Percentiles rank a stretch among this genome's conserved stretches.
Evolutionary conservation across 306 rosid species (phyloP).

Genomic region (Lathyrus tuberosus): DNA sequence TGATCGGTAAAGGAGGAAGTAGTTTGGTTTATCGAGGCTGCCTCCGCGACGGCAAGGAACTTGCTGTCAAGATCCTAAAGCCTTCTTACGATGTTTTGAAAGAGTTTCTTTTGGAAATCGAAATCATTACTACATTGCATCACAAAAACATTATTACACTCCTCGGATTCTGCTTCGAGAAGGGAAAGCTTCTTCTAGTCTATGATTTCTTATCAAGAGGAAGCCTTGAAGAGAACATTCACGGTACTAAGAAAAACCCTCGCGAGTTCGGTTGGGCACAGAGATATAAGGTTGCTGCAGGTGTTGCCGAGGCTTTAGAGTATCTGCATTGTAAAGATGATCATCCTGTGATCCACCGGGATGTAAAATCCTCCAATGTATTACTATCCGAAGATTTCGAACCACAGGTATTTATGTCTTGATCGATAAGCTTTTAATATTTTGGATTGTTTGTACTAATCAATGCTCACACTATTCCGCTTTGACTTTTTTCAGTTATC

Average conservation of each 20-base stretch:
- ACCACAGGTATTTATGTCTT: conserved; percentile 67
- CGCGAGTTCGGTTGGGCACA: conserved; percentile 76
- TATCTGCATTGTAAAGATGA: conserved; percentile 68
- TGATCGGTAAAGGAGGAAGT: conserved; percentile 94
- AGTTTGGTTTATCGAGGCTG: conserved; percentile 89
- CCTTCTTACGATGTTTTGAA: conserved; percentile 77
- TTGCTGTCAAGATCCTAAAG: conserved; percentile 89
- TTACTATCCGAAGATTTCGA: conserved; percentile 87
- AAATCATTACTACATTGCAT: conserved; percentile 76
- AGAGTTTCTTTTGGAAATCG: conserved; percentile 85
- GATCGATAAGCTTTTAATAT: conserved; percentile 5
- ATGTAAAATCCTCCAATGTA: conserved; percentile 87
- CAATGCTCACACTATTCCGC: conserved; percentile 29
- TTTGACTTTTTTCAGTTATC: conserved; percentile 67
- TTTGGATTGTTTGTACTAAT: conserved; percentile 16
- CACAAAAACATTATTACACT: conserved; percentile 91
- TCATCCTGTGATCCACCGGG: conserved; percentile 84
- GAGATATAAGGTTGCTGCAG: conserved; percentile 88
- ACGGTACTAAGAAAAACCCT: conserved; percentile 76
- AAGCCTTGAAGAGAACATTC: conserved; percentile 96
- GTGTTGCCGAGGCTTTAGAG: conserved; percentile 90
- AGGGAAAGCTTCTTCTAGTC: conserved; percentile 78
- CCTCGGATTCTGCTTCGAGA: conserved; percentile 90
- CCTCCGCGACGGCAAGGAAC: conserved; percentile 87
- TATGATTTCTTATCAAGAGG: conserved; percentile 93